These are phyloP conservation scores for Metarhizium guizhouense DNA, from an alignment of 2,329 filamentous ascomycete species.

Conservation along the genomic window DNA sequence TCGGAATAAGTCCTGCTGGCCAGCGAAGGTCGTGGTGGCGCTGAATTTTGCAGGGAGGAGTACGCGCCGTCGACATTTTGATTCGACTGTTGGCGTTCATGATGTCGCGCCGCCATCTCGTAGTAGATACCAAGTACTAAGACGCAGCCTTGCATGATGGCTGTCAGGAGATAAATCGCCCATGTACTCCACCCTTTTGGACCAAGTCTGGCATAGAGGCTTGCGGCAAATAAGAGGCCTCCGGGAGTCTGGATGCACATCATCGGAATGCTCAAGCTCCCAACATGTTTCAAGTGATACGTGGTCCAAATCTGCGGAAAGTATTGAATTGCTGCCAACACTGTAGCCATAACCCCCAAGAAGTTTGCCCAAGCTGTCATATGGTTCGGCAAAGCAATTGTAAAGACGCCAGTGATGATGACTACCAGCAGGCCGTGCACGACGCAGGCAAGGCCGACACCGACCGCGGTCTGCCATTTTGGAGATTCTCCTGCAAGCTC, in stretches of 20 bases:
- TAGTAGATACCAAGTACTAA: slow-evolving; percentile 76
- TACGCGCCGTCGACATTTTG: slow-evolving; percentile 16
- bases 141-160: slow-evolving; percentile 72
- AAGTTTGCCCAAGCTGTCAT: slow-evolving; percentile 77
- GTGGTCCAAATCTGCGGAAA: slow-evolving; percentile 93
- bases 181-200: slow-evolving; percentile 87
- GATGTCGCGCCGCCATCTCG: slow-evolving; percentile 40
- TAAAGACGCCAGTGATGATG: slow-evolving; percentile 60
- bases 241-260: slow-evolving; percentile 98
- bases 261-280: slow-evolving; percentile 90
- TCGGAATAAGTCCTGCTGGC: slow-evolving; percentile 38
- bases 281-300: slow-evolving; percentile 73
- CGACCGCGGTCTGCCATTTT: slow-evolving; percentile 69
- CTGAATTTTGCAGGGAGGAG: slow-evolving; percentile 18
- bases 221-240: slow-evolving; percentile 80
- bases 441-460: slow-evolving; percentile 64
- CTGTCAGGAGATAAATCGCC: slow-evolving; percentile 84
- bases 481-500: slow-evolving; percentile 44
- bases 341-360: slow-evolving; percentile 69
- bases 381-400: slow-evolving; percentile 50
- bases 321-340: slow-evolving; percentile 81
- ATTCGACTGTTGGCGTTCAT: slow-evolving; percentile 14
- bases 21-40: slow-evolving; percentile 23
- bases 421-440: slow-evolving; percentile 65
- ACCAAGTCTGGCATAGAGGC: slow-evolving; percentile 71